phyloP scores from a whole-genome alignment of 192 early-diverging fungal species.

The Coemansia sp. region DNA sequence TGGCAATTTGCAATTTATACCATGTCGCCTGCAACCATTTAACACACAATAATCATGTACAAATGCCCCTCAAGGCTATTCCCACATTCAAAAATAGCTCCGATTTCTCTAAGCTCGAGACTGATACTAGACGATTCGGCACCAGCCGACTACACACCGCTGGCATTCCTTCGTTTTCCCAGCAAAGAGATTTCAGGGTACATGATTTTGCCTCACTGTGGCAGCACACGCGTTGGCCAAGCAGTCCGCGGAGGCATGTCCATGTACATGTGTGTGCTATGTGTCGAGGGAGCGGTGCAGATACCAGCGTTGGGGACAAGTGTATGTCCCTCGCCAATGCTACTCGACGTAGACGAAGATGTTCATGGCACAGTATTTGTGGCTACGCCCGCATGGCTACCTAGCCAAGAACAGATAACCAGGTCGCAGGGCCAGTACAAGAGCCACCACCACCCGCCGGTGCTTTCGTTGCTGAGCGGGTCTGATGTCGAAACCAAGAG shows the following conservation, averaged over 20 bases:
- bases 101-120: constrained; percentile 14
- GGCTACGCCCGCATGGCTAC: constrained; percentile 6
- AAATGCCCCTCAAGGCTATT: too few relatives aligned
- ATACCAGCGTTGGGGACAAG: constrained; percentile 28
- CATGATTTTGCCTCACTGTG: constrained; percentile 33
- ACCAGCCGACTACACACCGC: constrained; percentile 16
- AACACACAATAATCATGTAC: too few relatives aligned
- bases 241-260: constrained; percentile 2
- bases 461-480: too few relatives aligned
- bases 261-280: constrained; percentile 28
- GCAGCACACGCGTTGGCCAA: constrained; percentile 30
- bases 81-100: too few relatives aligned
- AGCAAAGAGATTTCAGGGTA: constrained; percentile 4
- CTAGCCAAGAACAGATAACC: too few relatives aligned
- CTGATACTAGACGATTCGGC: constrained; percentile 13
- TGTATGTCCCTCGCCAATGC: constrained; percentile 15
- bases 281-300: constrained; percentile 37
- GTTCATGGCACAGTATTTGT: constrained; percentile 22
- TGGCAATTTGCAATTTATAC: not conserved
- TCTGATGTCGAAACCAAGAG: too few relatives aligned
- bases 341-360: constrained; percentile 27
- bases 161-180: constrained; percentile 13
- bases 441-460: too few relatives aligned
- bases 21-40: not conserved
- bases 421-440: too few relatives aligned